Percentiles rank a stretch among this genome's conserved stretches.
These are phyloP conservation scores for Rhizopogon vulgaris DNA, from an alignment of 768 basidiomycete species.

Conservation along the genomic window DNA sequence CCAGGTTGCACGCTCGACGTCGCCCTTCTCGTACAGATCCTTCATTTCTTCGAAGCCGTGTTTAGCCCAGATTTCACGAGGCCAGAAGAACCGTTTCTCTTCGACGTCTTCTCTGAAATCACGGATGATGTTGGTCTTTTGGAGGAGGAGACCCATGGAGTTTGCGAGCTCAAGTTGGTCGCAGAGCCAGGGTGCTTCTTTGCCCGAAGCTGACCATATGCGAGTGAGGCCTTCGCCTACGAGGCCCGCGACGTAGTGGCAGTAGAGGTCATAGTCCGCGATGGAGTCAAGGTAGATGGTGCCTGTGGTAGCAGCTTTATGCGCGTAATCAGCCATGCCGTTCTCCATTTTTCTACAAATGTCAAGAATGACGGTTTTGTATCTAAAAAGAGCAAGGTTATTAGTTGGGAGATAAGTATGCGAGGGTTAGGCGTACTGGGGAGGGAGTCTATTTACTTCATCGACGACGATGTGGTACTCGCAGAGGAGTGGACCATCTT, in stretches of 20 bases:
- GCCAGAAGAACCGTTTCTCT: constrained; percentile 88
- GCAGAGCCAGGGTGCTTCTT: constrained; percentile 69
- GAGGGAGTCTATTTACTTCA: constrained; percentile 66
- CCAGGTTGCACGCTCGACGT: constrained; percentile 64
- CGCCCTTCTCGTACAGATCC: constrained; percentile 56
- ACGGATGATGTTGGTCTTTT: constrained; percentile 98
- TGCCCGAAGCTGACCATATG: constrained; percentile 79
- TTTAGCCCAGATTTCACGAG: constrained; percentile 81
- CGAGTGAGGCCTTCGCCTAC: constrained; percentile 94
- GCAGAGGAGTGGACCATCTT: constrained; percentile 78
- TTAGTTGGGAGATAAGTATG: constrained; percentile 2
- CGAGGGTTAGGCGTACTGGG: constrained; percentile 38
- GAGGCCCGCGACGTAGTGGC: constrained; percentile 96
- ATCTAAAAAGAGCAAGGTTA: constrained; percentile 32
- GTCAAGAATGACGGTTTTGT: constrained; percentile 74
- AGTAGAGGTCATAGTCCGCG: constrained; percentile 93
- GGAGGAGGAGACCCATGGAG: constrained; percentile 91
- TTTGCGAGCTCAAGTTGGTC: constrained; percentile 85
- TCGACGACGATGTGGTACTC: constrained; percentile 78
- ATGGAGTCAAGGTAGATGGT: constrained; percentile 67
- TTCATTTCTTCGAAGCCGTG: constrained; percentile 70
- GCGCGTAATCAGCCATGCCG: constrained; percentile 96
- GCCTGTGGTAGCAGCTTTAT: constrained; percentile 68
- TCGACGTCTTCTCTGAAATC: constrained; percentile 92
- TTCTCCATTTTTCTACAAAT: constrained; percentile 82